A percentile compares a stretch with the other conserved stretches of the same genome.
These are phyloP conservation scores for Penicillium nucicola DNA, from an alignment of 495 filamentous ascomycete genomes.

Conservation along the genomic window DNA sequence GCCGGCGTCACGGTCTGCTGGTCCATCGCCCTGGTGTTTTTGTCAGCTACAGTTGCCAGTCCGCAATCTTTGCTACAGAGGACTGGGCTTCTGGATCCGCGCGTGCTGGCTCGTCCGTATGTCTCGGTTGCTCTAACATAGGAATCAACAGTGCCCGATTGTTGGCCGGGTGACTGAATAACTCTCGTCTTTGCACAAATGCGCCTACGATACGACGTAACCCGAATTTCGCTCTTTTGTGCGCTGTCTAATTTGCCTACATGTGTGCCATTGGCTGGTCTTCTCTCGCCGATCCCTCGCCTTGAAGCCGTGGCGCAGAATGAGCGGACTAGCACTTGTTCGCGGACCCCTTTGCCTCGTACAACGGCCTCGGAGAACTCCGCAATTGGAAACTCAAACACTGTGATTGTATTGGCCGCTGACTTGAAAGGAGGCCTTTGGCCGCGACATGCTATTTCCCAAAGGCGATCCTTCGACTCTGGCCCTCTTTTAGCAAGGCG, in stretches of 20 bases:
- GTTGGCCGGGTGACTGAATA: background rate
- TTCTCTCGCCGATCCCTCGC: slow-evolving; percentile 1
- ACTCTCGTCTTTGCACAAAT: background rate
- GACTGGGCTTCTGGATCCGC: background rate
- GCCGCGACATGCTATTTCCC: background rate
- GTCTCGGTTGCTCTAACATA: background rate
- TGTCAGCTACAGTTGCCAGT: slow-evolving; percentile 1
- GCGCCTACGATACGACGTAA: background rate
- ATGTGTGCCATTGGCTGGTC: background rate
- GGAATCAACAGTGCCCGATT: background rate
- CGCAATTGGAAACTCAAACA: background rate
- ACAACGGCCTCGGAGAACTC: background rate
- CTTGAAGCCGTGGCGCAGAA: slow-evolving; percentile 2
- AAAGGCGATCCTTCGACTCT: background rate
- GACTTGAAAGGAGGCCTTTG: background rate
- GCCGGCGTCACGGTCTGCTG: background rate
- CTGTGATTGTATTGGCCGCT: background rate
- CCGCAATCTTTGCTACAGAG: background rate
- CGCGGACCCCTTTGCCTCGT: background rate
- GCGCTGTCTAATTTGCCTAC: background rate
- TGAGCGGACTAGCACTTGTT: background rate
- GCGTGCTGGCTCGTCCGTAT: background rate
- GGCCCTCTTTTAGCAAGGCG: slow-evolving; percentile 7
- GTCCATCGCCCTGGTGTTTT: background rate
- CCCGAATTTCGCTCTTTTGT: background rate